A percentile compares a stretch with the other conserved stretches of the same genome.
Conservation (phyloP, 306 rosid genomes). For the Geum urbanum region DNA sequence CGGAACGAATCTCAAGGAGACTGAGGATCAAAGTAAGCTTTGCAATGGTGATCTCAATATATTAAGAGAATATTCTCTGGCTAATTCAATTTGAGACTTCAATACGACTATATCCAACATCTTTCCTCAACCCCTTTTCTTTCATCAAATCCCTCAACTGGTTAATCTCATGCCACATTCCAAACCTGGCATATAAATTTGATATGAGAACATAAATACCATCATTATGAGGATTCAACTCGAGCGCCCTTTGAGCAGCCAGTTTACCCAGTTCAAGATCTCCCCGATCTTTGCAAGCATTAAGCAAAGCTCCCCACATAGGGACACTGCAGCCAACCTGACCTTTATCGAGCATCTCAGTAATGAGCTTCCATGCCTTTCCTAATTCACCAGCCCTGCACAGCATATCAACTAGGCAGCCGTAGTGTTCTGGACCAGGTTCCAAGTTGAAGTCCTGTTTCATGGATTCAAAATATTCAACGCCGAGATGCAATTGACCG, state of each 20-base stretch:
- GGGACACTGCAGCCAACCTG: conserved; percentile 38
- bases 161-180: conserved; percentile 76
- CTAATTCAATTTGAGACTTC: conserved; percentile 33
- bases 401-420: conserved; percentile 68
- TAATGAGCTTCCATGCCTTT: conserved; percentile 60
- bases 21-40: neutral
- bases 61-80: no score
- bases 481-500: conserved; percentile 60
- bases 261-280: conserved; percentile 55
- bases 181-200: conserved; percentile 57
- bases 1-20: neutral
- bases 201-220: conserved; percentile 58
- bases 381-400: conserved; percentile 76
- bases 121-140: conserved; percentile 53
- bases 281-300: conserved; percentile 59
- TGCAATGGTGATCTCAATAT: no score
- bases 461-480: conserved; percentile 71
- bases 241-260: conserved; percentile 63
- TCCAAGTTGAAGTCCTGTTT: conserved; percentile 45
- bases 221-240: conserved; percentile 55
- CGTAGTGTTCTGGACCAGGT: conserved; percentile 68
- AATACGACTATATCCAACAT: conserved; percentile 66
- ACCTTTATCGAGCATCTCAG: conserved; percentile 30
- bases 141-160: conserved; percentile 48
- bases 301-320: conserved; percentile 70